Evolutionary conservation across 2,329 filamentous ascomycete species (phyloP), one percentile per base, ranked within the genome.

Genomic region (Colletotrichum theobromicola): DNA sequence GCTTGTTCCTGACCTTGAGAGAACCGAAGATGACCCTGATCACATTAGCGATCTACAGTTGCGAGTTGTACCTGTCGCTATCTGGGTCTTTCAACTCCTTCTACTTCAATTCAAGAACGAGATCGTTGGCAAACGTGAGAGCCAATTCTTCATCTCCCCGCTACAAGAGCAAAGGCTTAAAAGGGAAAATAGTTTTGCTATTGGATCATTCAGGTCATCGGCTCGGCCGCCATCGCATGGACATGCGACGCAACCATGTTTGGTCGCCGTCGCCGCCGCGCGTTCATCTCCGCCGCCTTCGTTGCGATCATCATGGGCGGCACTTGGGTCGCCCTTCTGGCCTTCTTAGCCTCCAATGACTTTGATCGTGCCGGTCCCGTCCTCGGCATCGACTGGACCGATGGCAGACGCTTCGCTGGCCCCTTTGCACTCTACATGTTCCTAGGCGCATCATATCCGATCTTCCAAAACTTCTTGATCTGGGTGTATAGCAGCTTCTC

Each of bases 91-190:
- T 57, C 53, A 57, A 57, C 53, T 57, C 53, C 7, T 57, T 57
- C 24, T 57, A 57, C 15, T 57, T 28, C 5, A 57, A 28, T 0
- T 57, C 53, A 7, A 10, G 53, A 1, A 57, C 53, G 16, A 57
- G 53, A 57, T 57, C 53, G 1, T 28, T 57, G 24, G 53, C 53
- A 57, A 57, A 57, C 24, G 53, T 57, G 26, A 57, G 53, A 24
- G n/a, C 1, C 16, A 1, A 15, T 28, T 3, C 10, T 26, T 1
- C 21, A 57, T n/a, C 34, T 15, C 0, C 53, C 53, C 13, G n/a
- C 10, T 0, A n/a, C 24, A 28, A 18, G 26, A 10, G 3, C 3
- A 9, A 18, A 28, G 2, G 16, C 53, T 57, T 2, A 57, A 21
- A 18, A 28, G 7, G 24, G 24, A 28, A 57, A 0, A 12, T 2